Evolutionary conservation across 352 stramenopile species (phyloP).

Genomic region (Phytopythium cucurbitacearum): DNA sequence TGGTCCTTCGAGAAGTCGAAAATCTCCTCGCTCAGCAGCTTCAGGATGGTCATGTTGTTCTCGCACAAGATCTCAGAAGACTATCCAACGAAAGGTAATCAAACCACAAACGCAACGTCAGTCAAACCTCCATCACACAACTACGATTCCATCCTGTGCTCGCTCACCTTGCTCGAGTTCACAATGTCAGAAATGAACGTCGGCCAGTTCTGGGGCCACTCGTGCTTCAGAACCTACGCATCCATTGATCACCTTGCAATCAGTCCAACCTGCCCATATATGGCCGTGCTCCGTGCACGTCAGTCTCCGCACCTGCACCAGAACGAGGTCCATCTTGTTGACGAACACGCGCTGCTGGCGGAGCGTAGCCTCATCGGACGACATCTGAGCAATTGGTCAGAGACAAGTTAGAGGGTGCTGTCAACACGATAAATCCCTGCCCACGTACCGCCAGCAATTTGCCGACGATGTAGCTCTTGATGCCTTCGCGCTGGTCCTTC

Average conservation of each 20-base stretch:
- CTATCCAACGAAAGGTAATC: slow-evolving; percentile 25
- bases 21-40: slow-evolving; percentile 98
- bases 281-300: too few relatives aligned
- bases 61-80: slow-evolving; percentile 97
- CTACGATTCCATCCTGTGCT: background rate
- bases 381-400: slow-evolving; percentile 46
- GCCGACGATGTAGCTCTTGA: slow-evolving; percentile 98
- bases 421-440: background rate
- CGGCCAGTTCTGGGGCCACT: slow-evolving; percentile 99
- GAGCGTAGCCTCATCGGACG: slow-evolving; percentile 85
- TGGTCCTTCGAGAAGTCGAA: slow-evolving; percentile 99
- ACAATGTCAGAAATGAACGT: slow-evolving; percentile 98
- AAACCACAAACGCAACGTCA: background rate
- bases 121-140: background rate
- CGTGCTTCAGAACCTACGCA: slow-evolving; percentile 97
- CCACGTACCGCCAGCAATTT: slow-evolving; percentile 92
- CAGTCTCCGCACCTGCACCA: slow-evolving; percentile 58
- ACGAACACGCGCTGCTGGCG: slow-evolving; percentile 92
- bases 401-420: background rate
- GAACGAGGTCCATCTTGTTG: slow-evolving; percentile 95
- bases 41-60: slow-evolving; percentile 99
- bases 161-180: slow-evolving; percentile 84
- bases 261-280: too few relatives aligned
- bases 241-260: too few relatives aligned
- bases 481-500: slow-evolving; percentile 95